Conservation (phyloP, 2,329 filamentous ascomycete species). For the Hyphodiscus sp. region DNA sequence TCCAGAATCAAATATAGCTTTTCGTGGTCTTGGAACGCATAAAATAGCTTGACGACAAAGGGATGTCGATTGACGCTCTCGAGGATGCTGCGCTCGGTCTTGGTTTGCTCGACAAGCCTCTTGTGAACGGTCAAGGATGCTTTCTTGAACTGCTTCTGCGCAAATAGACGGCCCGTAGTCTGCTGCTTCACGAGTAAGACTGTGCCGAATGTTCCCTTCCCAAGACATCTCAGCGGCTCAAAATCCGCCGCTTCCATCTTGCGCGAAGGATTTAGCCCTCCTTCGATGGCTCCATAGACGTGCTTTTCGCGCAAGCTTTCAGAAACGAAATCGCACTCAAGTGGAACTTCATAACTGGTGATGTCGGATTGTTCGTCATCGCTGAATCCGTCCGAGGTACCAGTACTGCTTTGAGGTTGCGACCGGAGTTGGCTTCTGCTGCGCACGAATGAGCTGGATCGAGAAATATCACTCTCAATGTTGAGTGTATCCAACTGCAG, state of each 20-base stretch:
- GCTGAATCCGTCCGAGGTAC: slow-evolving; percentile 37
- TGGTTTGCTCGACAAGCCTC: slow-evolving; percentile 92
- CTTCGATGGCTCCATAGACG: slow-evolving; percentile 42
- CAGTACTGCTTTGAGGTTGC: slow-evolving; percentile 45
- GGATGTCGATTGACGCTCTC: slow-evolving; percentile 95
- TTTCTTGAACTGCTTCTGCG: slow-evolving; percentile 98
- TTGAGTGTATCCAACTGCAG: slow-evolving; percentile 74
- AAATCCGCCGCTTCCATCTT: slow-evolving; percentile 95
- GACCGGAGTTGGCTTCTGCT: slow-evolving; percentile 50
- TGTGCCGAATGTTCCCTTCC: slow-evolving; percentile 93
- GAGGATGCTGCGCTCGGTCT: slow-evolving; percentile 89
- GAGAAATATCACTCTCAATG: slow-evolving; percentile 46
- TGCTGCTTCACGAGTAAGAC: slow-evolving; percentile 90
- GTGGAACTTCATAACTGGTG: slow-evolving; percentile 77
- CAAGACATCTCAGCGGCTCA: slow-evolving; percentile 81
- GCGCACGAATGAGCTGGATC: slow-evolving; percentile 49
- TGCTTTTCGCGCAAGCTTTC: slow-evolving; percentile 42
- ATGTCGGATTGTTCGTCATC: slow-evolving; percentile 62
- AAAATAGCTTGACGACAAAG: slow-evolving; percentile 96
- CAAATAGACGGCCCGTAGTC: slow-evolving; percentile 80
- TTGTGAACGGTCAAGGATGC: slow-evolving; percentile 93
- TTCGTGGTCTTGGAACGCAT: slow-evolving; percentile 96
- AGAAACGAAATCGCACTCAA: slow-evolving; percentile 82
- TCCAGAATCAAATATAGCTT: slow-evolving; percentile 96
- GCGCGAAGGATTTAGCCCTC: slow-evolving; percentile 46